phyloP scores from a whole-genome alignment of 768 basidiomycete species.

The Auricularia sp. region DNA sequence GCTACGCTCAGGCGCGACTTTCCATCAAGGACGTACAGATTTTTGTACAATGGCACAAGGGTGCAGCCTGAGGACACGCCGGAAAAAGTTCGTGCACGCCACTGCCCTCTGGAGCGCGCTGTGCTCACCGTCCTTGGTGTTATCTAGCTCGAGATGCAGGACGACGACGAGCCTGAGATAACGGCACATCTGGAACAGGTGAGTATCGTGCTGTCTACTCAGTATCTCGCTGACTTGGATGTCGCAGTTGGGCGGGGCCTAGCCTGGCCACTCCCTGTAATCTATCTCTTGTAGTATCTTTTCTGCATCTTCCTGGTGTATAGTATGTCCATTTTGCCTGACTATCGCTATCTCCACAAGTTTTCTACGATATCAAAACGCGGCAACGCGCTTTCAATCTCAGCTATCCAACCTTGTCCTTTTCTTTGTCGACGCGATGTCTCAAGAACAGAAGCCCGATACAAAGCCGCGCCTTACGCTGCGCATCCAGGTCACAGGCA shows the following conservation, averaged over 20 bases:
- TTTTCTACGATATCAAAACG: neutral
- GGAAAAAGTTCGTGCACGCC: neutral
- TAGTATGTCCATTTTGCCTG: neutral
- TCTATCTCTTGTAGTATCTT: neutral
- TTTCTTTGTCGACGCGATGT: neutral
- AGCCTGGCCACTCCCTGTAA: neutral
- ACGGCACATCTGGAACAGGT: neutral
- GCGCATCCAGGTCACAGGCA: neutral
- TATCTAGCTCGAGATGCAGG: neutral
- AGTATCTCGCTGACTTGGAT: neutral
- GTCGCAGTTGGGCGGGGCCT: neutral
- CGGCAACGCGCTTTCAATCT: neutral
- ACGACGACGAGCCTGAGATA: neutral
- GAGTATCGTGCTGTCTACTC: neutral
- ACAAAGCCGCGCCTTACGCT: neutral
- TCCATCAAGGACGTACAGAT: neutral
- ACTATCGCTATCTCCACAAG: neutral
- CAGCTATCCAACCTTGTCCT: neutral
- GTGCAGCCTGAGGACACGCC: neutral
- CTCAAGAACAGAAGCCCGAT: neutral
- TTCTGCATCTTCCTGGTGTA: neutral
- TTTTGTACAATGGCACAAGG: neutral
- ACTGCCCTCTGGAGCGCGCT: neutral
- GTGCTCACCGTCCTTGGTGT: neutral
- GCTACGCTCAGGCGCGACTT: neutral